These are phyloP conservation scores for Platanus orientalis DNA, from an alignment of 164 flowering plant species.

Conservation along the genomic window DNA sequence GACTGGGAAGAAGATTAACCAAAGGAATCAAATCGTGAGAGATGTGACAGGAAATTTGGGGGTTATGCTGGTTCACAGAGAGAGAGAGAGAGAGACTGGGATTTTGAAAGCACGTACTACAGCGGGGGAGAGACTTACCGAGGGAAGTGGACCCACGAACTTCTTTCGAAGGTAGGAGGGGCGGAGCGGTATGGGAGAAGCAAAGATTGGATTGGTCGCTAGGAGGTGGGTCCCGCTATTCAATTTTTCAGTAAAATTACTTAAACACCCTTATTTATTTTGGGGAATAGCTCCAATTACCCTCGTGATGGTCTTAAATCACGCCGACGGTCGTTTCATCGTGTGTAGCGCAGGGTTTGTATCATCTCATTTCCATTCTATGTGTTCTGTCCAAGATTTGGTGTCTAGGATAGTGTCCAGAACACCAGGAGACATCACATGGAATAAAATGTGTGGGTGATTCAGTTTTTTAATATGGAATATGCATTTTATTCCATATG, in stretches of 20 bases:
- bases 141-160: no score
- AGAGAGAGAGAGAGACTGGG: neutral
- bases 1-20: neutral
- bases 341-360: no score
- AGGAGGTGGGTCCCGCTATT: conserved; percentile 11
- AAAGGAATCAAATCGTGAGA: neutral
- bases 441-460: no score
- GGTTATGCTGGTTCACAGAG: neutral
- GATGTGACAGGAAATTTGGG: neutral
- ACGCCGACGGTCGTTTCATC: conserved; percentile 5
- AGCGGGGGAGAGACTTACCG: neutral
- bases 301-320: conserved; percentile 15
- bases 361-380: no score
- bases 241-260: neutral
- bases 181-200: neutral
- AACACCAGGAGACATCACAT: no score
- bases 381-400: no score
- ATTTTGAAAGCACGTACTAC: conserved; percentile 7
- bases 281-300: neutral
- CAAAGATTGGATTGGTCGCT: neutral
- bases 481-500: no score
- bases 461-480: no score
- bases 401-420: no score
- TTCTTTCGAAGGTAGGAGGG: neutral
- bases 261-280: neutral